phyloP scores from a whole-genome alignment of 1,139 yeast species.

The Debaryomyces psychrophilus region DNA sequence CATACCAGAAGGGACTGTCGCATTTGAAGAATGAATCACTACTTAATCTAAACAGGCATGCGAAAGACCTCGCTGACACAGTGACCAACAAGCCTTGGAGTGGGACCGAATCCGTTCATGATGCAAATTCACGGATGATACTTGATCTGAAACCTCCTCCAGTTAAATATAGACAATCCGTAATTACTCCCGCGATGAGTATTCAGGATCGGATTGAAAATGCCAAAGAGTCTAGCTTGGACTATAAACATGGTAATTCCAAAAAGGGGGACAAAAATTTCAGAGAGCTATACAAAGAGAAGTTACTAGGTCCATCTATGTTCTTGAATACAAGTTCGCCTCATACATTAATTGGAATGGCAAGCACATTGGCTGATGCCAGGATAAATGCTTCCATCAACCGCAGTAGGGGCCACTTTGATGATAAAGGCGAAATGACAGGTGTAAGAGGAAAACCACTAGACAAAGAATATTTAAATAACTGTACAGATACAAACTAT shows the following conservation, averaged over 20 bases:
- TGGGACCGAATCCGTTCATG: slow-evolving; percentile 59
- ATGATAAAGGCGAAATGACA: slow-evolving; percentile 45
- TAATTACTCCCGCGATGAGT: slow-evolving; percentile 30
- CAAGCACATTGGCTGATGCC: slow-evolving; percentile 71
- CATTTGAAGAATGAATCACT: slow-evolving; percentile 34
- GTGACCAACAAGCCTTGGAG: slow-evolving; percentile 61
- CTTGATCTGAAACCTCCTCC: slow-evolving; percentile 59
- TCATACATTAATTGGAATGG: slow-evolving; percentile 43
- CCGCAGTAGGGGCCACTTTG: slow-evolving; percentile 62
- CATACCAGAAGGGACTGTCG: slow-evolving; percentile 26
- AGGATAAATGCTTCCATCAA: slow-evolving; percentile 73
- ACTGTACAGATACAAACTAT: slow-evolving; percentile 47
- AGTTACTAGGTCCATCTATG: slow-evolving; percentile 62
- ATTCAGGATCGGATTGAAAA: slow-evolving; percentile 45
- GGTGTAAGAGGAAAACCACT: slow-evolving; percentile 66
- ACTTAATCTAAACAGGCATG: slow-evolving; percentile 45
- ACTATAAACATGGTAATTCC: slow-evolving; percentile 55
- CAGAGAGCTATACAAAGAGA: slow-evolving; percentile 63
- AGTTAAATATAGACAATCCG: slow-evolving; percentile 26
- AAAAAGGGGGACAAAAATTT: slow-evolving; percentile 53
- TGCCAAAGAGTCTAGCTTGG: slow-evolving; percentile 70
- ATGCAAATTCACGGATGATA: slow-evolving; percentile 63
- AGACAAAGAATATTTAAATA: slow-evolving; percentile 60
- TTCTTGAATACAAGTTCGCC: slow-evolving; percentile 43
- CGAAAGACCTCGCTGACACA: slow-evolving; percentile 53